Evolutionary conservation across 2,329 filamentous ascomycete species (phyloP), one percentile per base, ranked within the genome.

Genomic region (Xylariaceae sp.): DNA sequence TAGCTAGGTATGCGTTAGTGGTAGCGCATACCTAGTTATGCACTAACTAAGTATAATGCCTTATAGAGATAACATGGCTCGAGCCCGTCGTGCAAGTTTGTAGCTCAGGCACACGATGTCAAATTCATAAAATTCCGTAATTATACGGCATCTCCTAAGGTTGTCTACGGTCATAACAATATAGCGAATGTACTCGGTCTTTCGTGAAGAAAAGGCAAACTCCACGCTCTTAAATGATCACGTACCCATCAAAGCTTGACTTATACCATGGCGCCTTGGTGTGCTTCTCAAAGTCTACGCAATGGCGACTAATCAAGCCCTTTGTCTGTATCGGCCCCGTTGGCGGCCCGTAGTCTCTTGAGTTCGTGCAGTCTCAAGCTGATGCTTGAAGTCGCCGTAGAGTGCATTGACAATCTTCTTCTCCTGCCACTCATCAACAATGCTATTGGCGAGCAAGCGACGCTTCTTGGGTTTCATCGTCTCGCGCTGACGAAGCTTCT

Each of bases 331-430:
- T 19, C 50, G 51, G 19, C 56, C 53, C 34, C 53, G 53, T 29
- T 50, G 34, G 8, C 64, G 57, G 1, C 61, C 61, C 6, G 65
- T 64, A n/a, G 70, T 72, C 6, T 65, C 58, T 63, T 73, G 71
- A 32, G 79, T 74, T 62, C 82, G 74, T 8, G 84, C 84, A 44
- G 73, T 67, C 62, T 86, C 79, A 29, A 89, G 72, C 59, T 78
- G 81, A 1, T 75, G 72, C 68, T 84, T 84, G 62, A 89, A 91
- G 51, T 86, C 80, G 7, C 72, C 70, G 69, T 85, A 89, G 11
- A 92, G 71, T 26, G 74, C 74, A 60, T 75, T 78, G 30, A 91
- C 75, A 62, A 84, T 79, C 2, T 81, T 80, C 1, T 71, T 72
- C 8, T 71, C 68, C 54, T 80, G 76, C 87, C 90, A 91, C 1